Base-by-base conservation (phyloP, 345 rosid species). In the rapeseed (Brassica napus) region DNA sequence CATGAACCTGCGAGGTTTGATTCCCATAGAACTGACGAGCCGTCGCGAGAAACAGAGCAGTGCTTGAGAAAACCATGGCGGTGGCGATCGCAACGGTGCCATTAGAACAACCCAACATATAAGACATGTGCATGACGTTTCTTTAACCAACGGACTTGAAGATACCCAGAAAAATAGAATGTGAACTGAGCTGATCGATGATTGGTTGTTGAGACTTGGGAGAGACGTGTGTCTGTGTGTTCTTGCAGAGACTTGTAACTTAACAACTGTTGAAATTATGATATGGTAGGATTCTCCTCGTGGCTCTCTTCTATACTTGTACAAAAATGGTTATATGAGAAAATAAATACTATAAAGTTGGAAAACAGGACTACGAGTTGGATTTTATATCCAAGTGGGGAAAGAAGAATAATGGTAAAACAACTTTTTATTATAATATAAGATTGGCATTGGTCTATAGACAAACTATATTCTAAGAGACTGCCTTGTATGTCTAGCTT, bases 11-110 rank as follows among this genome's bases (percentile, higher is more conserved):
- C n/a, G 85, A 59, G 60, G 78, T 76, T 4, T 49, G 81, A 62
- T 68, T 82, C 61, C 77, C 75, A 71, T 76, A 59, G 55, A 76
- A 58, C 5, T 84, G 87, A 74, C 87, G 87, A 44, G 92, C 80
- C 63, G 89, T 86, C 2, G 98, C 85, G 3, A 93, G 88, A 71
- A 86, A 86, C 63, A 93, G 81, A 37, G 87, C 85, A 3, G 98
- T 90, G 83, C 85, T 87, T 11, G 98, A 91, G 79, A 90, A 89
- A 3, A 84, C 90, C 94, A 93, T 90, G 75, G 95, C 95, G 1
- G 98, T 86, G 10, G 95, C 97, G 14, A 93, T 75, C 7, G 86
- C 91, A 35, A 90, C 68, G 58, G 78, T 73, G 12, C 86, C 86
- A 71, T 84, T 86, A 26, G 87, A 86, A 71, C 71, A 74, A 60